These are phyloP conservation scores for Ophiostoma perfectum DNA, from an alignment of 2,329 filamentous ascomycete genomes.

Conservation along the genomic window DNA sequence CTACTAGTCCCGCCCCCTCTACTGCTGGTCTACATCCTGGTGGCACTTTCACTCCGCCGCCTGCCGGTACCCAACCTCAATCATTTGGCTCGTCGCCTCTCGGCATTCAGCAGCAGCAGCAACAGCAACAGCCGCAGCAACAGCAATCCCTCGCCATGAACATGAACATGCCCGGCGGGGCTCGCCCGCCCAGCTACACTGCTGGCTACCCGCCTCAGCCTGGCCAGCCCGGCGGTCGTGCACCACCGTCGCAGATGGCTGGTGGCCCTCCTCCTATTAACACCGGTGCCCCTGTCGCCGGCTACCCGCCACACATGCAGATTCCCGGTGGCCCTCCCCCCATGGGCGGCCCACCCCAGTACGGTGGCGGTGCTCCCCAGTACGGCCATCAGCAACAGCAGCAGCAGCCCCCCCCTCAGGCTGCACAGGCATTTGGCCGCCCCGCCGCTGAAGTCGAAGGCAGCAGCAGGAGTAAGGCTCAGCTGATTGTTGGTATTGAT, in stretches of 20 bases:
- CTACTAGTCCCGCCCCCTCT: slow-evolving; percentile 29
- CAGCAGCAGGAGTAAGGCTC: slow-evolving; percentile 83
- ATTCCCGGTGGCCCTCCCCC: slow-evolving; percentile 41
- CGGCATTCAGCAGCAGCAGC: slow-evolving; percentile 36
- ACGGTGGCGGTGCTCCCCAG: slow-evolving; percentile 40
- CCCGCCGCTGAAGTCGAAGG: slow-evolving; percentile 71
- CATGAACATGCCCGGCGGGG: slow-evolving; percentile 45
- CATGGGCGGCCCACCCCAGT: slow-evolving; percentile 42
- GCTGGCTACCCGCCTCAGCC: slow-evolving; percentile 46
- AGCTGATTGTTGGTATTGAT: slow-evolving; percentile 97
- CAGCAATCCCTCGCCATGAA: slow-evolving; percentile 53
- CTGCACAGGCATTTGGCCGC: slow-evolving; percentile 36
- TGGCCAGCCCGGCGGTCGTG: slow-evolving; percentile 38
- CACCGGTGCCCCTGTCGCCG: slow-evolving; percentile 53
- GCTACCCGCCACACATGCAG: slow-evolving; percentile 55
- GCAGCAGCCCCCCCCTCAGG: slow-evolving; percentile 34
- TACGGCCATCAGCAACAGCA: slow-evolving; percentile 44
- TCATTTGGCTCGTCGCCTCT: slow-evolving; percentile 20
- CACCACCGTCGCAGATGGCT: slow-evolving; percentile 55
- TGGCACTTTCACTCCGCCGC: slow-evolving; percentile 18
- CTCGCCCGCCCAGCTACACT: slow-evolving; percentile 60
- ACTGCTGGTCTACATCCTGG: slow-evolving; percentile 17
- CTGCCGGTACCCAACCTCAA: slow-evolving; percentile 17
- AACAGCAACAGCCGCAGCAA: background rate
- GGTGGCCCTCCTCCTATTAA: slow-evolving; percentile 63